Evolutionary conservation across 2,329 filamentous ascomycete species (phyloP).

Genomic region (Penicillium sp.): DNA sequence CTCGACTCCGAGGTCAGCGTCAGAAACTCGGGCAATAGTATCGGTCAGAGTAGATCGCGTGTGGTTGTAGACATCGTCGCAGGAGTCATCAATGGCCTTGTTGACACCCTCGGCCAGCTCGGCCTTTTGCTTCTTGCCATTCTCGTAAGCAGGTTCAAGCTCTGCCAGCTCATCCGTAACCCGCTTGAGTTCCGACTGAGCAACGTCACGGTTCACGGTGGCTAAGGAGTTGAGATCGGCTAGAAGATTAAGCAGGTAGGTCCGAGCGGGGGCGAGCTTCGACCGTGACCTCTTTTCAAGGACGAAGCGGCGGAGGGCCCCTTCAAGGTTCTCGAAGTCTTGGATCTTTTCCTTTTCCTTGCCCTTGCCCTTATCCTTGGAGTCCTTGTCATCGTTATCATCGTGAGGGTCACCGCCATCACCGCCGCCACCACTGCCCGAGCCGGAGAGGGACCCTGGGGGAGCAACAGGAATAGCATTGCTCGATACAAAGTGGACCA

Average conservation of each 20-base stretch:
- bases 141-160: conserved; percentile 83
- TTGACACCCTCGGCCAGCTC: conserved; percentile 85
- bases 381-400: conserved; percentile 58
- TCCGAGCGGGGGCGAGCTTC: conserved; percentile 93
- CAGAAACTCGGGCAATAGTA: conserved; percentile 79
- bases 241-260: conserved; percentile 91
- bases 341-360: conserved; percentile 87
- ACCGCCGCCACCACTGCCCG: conserved; percentile 61
- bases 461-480: conserved; percentile 84
- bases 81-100: conserved; percentile 80
- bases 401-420: conserved; percentile 57
- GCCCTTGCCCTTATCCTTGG: conserved; percentile 81
- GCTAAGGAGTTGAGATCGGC: conserved; percentile 85
- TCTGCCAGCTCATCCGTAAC: conserved; percentile 80
- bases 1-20: conserved; percentile 77
- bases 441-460: conserved; percentile 60
- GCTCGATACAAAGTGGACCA: conserved; percentile 98
- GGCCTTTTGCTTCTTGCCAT: conserved; percentile 77
- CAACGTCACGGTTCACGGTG: conserved; percentile 84
- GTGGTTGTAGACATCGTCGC: conserved; percentile 82
- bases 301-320: conserved; percentile 88
- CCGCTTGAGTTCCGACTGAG: conserved; percentile 80
- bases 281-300: conserved; percentile 94
- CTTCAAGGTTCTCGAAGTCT: conserved; percentile 89
- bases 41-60: conserved; percentile 75